Evolutionary conservation across 2,329 filamentous ascomycete genomes (phyloP).

Genomic region (Laburnicola sp.): DNA sequence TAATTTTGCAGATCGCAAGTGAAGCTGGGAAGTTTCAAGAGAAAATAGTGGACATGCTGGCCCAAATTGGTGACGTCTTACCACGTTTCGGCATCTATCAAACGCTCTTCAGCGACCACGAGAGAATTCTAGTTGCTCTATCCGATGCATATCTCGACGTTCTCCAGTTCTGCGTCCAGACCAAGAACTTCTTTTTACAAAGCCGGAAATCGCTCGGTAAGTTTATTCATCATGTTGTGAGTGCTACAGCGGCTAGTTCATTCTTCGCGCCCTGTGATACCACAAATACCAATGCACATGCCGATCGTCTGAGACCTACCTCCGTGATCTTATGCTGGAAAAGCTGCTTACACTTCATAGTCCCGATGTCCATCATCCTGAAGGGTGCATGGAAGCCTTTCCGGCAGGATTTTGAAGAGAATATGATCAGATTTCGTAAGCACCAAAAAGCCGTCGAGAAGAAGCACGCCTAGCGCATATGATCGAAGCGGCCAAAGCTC

Average conservation of each 20-base stretch:
- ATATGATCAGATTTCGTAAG: slow-evolving; percentile 19
- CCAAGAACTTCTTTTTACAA: slow-evolving; percentile 20
- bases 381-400: slow-evolving; percentile 24
- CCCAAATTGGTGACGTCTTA: slow-evolving; percentile 22
- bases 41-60: slow-evolving; percentile 26
- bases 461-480: slow-evolving; percentile 23
- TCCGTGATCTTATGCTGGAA: neutral
- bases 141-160: slow-evolving; percentile 23
- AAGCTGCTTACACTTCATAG: slow-evolving; percentile 3
- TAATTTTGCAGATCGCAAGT: slow-evolving; percentile 14
- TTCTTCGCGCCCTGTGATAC: too few relatives aligned
- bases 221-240: neutral
- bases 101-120: slow-evolving; percentile 20
- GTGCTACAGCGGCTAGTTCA: too few relatives aligned
- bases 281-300: too few relatives aligned
- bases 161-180: slow-evolving; percentile 17
- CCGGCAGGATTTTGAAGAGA: slow-evolving; percentile 15
- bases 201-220: slow-evolving; percentile 15
- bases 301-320: too few relatives aligned
- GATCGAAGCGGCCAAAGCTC: slow-evolving; percentile 18
- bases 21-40: slow-evolving; percentile 24
- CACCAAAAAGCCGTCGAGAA: slow-evolving; percentile 20
- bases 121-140: slow-evolving; percentile 19
- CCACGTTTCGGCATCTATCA: slow-evolving; percentile 27
- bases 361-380: slow-evolving; percentile 16